Evolutionary conservation across 139 green algal species (phyloP), one percentile per base, ranked within the genome.

Genomic region (Haematococcus lacustris): DNA sequence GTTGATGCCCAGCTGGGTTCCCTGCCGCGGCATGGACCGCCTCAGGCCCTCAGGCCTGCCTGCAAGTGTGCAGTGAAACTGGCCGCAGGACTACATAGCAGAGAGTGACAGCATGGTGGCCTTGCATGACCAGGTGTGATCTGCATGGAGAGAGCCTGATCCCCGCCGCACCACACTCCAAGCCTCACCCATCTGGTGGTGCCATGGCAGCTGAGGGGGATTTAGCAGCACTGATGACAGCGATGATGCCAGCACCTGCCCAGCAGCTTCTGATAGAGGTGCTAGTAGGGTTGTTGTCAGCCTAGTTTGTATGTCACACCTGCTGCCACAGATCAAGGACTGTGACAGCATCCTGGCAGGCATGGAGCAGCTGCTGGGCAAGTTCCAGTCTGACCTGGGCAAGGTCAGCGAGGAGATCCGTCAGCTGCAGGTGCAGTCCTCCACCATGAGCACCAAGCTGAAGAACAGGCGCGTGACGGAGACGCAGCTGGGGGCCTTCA

Each of bases 311-410:
- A 7, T 28, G 25, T 60, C 38, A 53, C 66, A 60, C 38, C 3
- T 6, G 30, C 66, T 6, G 9, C 23, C 38, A 2, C 82, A 96
- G 88, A 97, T 98, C 66, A 81, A 86, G 57, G 80, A 85, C 60
- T 98, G 93, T 74, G 94, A 98, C 78, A 66, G 51, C 72, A 95
- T 97, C 51, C 80, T 98, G 69, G 77, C 64, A 17, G 75, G 75
- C 71, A 98, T 98, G 90, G 94, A 98, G 85, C 60, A 75, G 7
- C 80, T 96, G 75, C 86, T 98, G 65, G 85, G 86, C 21, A 83
- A 79, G 60, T 98, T 98, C 79, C 88, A 97, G 80, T 68, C 70
- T 0, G 90, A 94, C 69, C 81, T 96, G 64, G 89, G 90, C 34
- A 87, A 82, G 73, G 78, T 83, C 35, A 87, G 80, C 71, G 84